Evolutionary conservation across 1,284 basidiomycete genomes (phyloP).

Genomic region (Microbotryum lychnidis-dioicae): DNA sequence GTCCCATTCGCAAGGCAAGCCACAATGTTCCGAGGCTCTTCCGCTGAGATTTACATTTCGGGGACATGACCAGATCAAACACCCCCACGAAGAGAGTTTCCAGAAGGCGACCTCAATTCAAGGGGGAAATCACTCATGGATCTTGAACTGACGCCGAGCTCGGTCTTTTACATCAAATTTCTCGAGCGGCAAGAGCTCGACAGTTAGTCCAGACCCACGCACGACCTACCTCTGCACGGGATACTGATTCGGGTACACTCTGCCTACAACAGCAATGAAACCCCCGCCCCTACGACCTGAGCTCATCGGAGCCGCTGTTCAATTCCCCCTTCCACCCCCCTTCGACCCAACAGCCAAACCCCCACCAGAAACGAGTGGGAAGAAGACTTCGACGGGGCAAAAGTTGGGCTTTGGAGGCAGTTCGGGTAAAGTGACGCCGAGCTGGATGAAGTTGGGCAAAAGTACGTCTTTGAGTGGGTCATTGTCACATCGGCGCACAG

Average conservation of each 20-base stretch:
- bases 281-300: slow-evolving; percentile 58
- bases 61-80: slow-evolving; percentile 52
- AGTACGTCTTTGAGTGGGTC: background rate
- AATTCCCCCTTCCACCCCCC: slow-evolving; percentile 52
- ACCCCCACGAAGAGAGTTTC: slow-evolving; percentile 71
- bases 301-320: slow-evolving; percentile 52
- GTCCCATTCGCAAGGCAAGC: slow-evolving; percentile 34
- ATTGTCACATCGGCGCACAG: too few species aligned
- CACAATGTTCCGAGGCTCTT: background rate
- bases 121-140: slow-evolving; percentile 59
- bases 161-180: slow-evolving; percentile 66
- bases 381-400: slow-evolving; percentile 66
- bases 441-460: slow-evolving; percentile 22
- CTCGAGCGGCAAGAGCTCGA: slow-evolving; percentile 58
- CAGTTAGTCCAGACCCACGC: slow-evolving; percentile 43
- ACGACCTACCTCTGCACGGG: background rate
- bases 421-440: slow-evolving; percentile 17
- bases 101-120: slow-evolving; percentile 62
- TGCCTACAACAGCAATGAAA: slow-evolving; percentile 35
- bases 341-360: slow-evolving; percentile 26
- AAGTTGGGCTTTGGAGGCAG: slow-evolving; percentile 47
- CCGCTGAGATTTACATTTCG: background rate
- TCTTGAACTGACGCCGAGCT: slow-evolving; percentile 68
- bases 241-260: background rate
- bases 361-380: slow-evolving; percentile 37